These are phyloP conservation scores for Daldinia loculata DNA, from an alignment of 495 filamentous ascomycete genomes.

Conservation along the genomic window DNA sequence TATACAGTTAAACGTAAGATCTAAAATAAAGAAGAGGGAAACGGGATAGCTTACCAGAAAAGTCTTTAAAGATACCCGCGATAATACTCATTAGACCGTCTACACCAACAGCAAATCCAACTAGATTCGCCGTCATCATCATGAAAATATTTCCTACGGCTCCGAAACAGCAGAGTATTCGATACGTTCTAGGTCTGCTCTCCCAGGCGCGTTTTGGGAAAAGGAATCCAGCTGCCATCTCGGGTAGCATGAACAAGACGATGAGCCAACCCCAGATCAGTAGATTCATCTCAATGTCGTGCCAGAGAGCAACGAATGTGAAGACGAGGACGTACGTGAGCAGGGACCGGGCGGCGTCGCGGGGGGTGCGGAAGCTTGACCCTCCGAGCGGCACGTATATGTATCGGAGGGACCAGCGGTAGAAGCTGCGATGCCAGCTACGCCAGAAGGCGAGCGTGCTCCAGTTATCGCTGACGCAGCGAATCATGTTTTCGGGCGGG, in stretches of 20 bases:
- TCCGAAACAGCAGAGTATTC: constrained; percentile 84
- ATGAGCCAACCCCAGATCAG: constrained; percentile 98
- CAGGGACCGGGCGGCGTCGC: constrained; percentile 55
- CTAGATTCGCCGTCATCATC: constrained; percentile 96
- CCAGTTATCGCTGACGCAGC: constrained; percentile 96
- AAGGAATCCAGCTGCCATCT: constrained; percentile 72
- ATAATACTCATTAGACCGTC: constrained; percentile 85
- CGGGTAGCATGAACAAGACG: constrained; percentile 90
- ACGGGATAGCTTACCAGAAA: constrained; percentile 61
- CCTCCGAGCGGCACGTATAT: constrained; percentile 94
- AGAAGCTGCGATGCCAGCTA: constrained; percentile 92
- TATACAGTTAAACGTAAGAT: constrained; percentile 7
- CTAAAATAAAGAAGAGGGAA: constrained; percentile 36
- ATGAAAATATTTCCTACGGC: constrained; percentile 87
- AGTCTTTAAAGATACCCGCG: constrained; percentile 75
- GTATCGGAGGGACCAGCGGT: constrained; percentile 93
- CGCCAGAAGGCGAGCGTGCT: constrained; percentile 94
- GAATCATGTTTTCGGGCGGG: constrained; percentile 97
- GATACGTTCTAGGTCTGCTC: constrained; percentile 70
- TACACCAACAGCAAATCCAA: constrained; percentile 91
- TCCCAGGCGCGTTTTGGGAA: constrained; percentile 80
- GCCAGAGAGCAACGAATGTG: constrained; percentile 97
- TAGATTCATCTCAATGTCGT: constrained; percentile 92
- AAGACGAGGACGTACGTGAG: constrained; percentile 87
- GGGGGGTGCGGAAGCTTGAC: constrained; percentile 52